phyloP scores from a whole-genome alignment of 139 green algal species.

The Micromonas pusilla region DNA sequence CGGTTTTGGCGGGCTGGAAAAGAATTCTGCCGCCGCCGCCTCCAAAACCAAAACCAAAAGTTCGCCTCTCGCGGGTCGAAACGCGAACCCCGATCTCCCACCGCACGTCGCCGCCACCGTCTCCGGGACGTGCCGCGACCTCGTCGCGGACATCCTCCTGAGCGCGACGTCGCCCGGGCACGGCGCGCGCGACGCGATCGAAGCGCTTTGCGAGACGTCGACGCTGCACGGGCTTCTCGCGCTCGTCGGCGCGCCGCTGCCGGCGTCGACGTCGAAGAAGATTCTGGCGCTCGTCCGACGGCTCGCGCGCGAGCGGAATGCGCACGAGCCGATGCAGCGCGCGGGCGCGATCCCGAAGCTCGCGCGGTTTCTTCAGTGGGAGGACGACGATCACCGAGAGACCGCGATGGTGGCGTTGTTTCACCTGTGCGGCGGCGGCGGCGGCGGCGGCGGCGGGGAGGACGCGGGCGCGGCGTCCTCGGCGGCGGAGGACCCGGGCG shows the following conservation, averaged over 20 bases:
- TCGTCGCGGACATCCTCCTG: too few species aligned
- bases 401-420: conserved; percentile 35
- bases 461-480: too few species aligned
- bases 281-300: conserved; percentile 20
- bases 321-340: conserved; percentile 33
- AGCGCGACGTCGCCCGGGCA: too few species aligned
- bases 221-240: conserved; percentile 12
- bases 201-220: not conserved
- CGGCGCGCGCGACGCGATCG: conserved; percentile 7
- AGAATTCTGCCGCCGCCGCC: too few species aligned
- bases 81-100: too few species aligned
- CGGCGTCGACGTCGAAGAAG: not conserved
- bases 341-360: conserved; percentile 32
- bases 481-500: too few species aligned
- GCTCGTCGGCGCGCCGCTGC: not conserved
- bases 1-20: too few species aligned
- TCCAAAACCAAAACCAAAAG: not conserved
- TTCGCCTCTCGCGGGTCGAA: too few species aligned
- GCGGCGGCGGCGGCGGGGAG: too few species aligned
- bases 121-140: too few species aligned
- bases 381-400: not conserved
- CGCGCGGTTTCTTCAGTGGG: conserved; percentile 25
- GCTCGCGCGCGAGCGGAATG: conserved; percentile 22
- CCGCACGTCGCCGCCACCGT: too few species aligned
- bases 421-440: conserved; percentile 42